Evolutionary conservation across 805 yeast species (phyloP), one percentile per base, ranked within the genome.

Genomic region (Osmozyma mogii): DNA sequence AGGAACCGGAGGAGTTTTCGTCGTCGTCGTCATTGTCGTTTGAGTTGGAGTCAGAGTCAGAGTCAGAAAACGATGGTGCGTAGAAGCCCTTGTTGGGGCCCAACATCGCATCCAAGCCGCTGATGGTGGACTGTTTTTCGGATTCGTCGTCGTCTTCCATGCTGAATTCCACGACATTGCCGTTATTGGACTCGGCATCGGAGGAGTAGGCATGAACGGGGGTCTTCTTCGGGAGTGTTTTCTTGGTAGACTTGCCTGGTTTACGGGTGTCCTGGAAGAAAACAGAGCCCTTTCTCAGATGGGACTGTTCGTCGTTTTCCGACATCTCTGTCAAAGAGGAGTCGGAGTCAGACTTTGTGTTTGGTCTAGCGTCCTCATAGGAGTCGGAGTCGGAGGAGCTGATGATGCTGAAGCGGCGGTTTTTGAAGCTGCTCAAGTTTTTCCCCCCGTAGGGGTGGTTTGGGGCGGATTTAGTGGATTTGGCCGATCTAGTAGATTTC

Each of bases 321-420:
- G 46, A 43, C 35, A 61, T 62, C 2, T 65, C 68, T 0, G 67
- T 63, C 18, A 63, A 43, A 0, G 67, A 60, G 10, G 61, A 54
- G 28, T 62, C 69, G 1, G 63, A 54, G 25, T 58, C 62, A 16
- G 45, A 39, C 17, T 28, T 42, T 15, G 21, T n/a, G 5, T 27
- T 21, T 31, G 25, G 10, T 16, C 24, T 20, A 25, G 18, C 23
- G 17, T n/a, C 25, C 16, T 18, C 17, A 14, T 18, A 18, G 13
- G 9, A 9, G 11, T 38, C 44, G 9, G 58, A 48, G 15, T 56
- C 45, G 5, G 57, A 39, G 3, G 61, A 52, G 22, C 54, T 58
- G 3, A 50, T 63, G 10, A 62, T 47, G 38, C 65, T 58, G 31
- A 61, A 54, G 26, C 63, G 36, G 29, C 65, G 30, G 25, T 34